Evolutionary conservation across 2,329 filamentous ascomycete genomes (phyloP).

Genomic region (Neonectria sp.): DNA sequence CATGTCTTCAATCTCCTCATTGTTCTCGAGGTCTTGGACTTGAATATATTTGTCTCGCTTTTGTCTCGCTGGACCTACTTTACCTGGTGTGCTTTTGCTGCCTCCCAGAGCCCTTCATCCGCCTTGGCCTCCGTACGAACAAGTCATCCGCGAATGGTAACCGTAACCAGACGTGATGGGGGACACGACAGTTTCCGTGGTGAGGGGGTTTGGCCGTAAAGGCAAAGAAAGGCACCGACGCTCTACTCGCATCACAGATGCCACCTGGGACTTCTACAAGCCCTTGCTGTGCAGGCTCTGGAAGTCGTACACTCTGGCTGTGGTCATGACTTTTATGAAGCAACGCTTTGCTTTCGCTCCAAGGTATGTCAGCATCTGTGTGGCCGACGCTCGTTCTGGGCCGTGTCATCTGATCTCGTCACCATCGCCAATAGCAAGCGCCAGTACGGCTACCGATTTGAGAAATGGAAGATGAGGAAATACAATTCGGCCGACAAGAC

Average conservation of each 20-base stretch:
- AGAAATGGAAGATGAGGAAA: conserved; percentile 47
- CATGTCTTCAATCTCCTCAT: background rate
- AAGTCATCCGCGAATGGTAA: background rate
- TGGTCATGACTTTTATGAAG: conserved; percentile 42
- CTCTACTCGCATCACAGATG: conserved; percentile 43
- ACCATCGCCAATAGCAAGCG: conserved; percentile 43
- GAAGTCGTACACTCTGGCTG: conserved; percentile 38
- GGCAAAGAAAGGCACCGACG: conserved; percentile 32
- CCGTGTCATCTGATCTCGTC: background rate
- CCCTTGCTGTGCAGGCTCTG: conserved; percentile 40
- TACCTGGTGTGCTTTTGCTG: background rate
- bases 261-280: conserved; percentile 41
- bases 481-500: conserved; percentile 44
- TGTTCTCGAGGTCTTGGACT: background rate
- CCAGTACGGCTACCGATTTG: conserved; percentile 50
- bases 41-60: background rate
- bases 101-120: background rate
- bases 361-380: conserved; percentile 33
- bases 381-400: background rate
- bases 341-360: conserved; percentile 34
- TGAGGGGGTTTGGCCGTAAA: conserved; percentile 18
- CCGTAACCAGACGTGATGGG: conserved; percentile 1
- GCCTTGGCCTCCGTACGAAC: background rate
- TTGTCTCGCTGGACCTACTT: background rate
- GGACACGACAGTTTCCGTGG: conserved; percentile 15